These are phyloP conservation scores for Gyromitra esculenta DNA, from an alignment of 2,329 filamentous ascomycete species.

Conservation along the genomic window DNA sequence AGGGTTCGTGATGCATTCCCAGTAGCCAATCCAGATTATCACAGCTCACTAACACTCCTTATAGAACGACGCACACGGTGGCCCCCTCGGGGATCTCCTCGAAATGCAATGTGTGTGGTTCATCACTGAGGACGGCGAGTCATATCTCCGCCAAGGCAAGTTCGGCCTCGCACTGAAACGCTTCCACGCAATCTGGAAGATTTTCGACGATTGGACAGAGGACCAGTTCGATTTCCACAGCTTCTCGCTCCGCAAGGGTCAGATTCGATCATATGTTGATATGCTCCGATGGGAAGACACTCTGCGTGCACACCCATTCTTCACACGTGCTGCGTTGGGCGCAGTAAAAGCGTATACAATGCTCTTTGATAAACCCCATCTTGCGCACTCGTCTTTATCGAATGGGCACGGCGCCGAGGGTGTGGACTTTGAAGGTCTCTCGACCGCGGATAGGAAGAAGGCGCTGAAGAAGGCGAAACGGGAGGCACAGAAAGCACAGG, in stretches of 20 bases:
- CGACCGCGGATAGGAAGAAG: constrained; percentile 79
- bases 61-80: constrained; percentile 76
- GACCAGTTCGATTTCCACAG: constrained; percentile 99
- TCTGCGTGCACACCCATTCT: constrained; percentile 92
- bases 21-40: background rate
- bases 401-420: constrained; percentile 65
- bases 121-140: constrained; percentile 91
- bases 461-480: constrained; percentile 89
- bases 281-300: constrained; percentile 97
- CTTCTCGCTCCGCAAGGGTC: constrained; percentile 95
- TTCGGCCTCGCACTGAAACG: constrained; percentile 88
- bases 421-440: constrained; percentile 65
- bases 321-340: constrained; percentile 80
- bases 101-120: constrained; percentile 99
- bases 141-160: constrained; percentile 83
- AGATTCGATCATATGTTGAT: constrained; percentile 92
- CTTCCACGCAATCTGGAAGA: constrained; percentile 83
- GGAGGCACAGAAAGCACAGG: constrained; percentile 76
- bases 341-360: constrained; percentile 83
- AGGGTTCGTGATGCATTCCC: constrained; percentile 66
- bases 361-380: constrained; percentile 77
- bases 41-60: constrained; percentile 14
- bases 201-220: constrained; percentile 97
- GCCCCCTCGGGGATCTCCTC: constrained; percentile 86
- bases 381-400: constrained; percentile 69